Evolutionary conservation across 2,329 filamentous ascomycete species (phyloP).

Genomic region (Lachnellula cervina): DNA sequence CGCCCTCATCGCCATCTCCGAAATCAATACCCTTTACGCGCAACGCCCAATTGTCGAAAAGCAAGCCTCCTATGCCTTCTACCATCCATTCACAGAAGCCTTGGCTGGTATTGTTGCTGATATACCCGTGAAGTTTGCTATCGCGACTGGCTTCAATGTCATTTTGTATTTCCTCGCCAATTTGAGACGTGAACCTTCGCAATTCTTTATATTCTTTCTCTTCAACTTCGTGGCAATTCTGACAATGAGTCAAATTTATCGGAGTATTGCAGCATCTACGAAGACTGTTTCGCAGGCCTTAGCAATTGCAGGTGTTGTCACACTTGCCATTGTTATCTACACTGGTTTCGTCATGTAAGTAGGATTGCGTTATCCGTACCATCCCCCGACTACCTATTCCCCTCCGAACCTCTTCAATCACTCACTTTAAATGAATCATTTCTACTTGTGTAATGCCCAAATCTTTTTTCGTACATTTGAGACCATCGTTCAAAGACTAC

Average conservation of each 20-base stretch:
- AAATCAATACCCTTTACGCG: slow-evolving; percentile 70
- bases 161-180: slow-evolving; percentile 85
- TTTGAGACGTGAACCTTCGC: slow-evolving; percentile 56
- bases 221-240: slow-evolving; percentile 41
- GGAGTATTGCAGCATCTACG: slow-evolving; percentile 68
- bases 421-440: no score
- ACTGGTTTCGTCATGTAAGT: slow-evolving; percentile 49
- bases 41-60: slow-evolving; percentile 92
- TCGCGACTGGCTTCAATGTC: slow-evolving; percentile 73
- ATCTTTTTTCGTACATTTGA: no score
- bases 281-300: slow-evolving; percentile 64
- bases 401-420: no score
- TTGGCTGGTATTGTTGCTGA: slow-evolving; percentile 82
- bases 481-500: no score
- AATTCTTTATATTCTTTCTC: slow-evolving; percentile 75
- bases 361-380: slow-evolving; percentile 53
- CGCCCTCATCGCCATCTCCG: slow-evolving; percentile 57
- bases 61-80: slow-evolving; percentile 80
- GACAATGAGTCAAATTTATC: slow-evolving; percentile 65
- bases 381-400: no score
- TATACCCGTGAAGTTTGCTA: slow-evolving; percentile 74
- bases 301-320: slow-evolving; percentile 54
- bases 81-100: slow-evolving; percentile 86
- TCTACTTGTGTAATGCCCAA: no score
- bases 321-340: slow-evolving; percentile 30